A percentile compares a stretch with the other conserved stretches of the same genome.
phyloP scores from a whole-genome alignment of 2,329 filamentous ascomycete species.

The Xylaria hypoxylon region DNA sequence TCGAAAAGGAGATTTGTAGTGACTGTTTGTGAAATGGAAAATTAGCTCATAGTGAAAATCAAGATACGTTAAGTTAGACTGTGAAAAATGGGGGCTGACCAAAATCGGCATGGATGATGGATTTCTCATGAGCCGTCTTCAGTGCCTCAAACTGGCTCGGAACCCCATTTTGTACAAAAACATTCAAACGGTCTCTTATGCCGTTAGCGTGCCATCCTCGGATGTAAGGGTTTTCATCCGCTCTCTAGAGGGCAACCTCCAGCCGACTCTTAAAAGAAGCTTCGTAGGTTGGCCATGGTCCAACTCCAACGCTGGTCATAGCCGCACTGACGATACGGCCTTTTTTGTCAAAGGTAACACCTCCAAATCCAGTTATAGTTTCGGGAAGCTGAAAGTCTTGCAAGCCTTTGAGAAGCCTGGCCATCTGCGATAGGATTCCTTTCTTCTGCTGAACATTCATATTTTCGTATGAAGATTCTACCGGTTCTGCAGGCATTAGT shows the following conservation, averaged over 20 bases:
- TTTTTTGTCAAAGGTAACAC: constrained; percentile 49
- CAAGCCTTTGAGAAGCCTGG: constrained; percentile 48
- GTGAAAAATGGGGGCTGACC: constrained; percentile 40
- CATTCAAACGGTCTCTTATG: constrained; percentile 48
- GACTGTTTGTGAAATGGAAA: constrained; percentile 9
- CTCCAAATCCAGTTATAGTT: constrained; percentile 50
- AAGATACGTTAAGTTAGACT: neutral
- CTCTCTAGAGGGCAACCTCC: constrained; percentile 43
- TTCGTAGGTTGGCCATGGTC: constrained; percentile 49
- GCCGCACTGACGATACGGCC: constrained; percentile 49
- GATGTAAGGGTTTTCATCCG: constrained; percentile 47
- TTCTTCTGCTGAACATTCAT: constrained; percentile 46
- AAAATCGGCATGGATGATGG: constrained; percentile 50
- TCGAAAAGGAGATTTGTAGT: constrained; percentile 31
- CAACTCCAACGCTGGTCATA: constrained; percentile 50
- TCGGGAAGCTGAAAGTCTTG: constrained; percentile 50
- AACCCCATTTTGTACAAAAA: constrained; percentile 45
- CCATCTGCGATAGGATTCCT: constrained; percentile 50
- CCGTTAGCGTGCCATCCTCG: constrained; percentile 50
- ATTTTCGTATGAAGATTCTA: constrained; percentile 42
- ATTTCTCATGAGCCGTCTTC: constrained; percentile 38
- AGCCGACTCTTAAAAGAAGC: constrained; percentile 46
- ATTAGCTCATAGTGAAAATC: constrained; percentile 13
- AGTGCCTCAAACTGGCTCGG: constrained; percentile 43
- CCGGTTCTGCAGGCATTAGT: constrained; percentile 47